Conservation (phyloP, 805 yeast species). For the Barnettozyma salicaria region DNA sequence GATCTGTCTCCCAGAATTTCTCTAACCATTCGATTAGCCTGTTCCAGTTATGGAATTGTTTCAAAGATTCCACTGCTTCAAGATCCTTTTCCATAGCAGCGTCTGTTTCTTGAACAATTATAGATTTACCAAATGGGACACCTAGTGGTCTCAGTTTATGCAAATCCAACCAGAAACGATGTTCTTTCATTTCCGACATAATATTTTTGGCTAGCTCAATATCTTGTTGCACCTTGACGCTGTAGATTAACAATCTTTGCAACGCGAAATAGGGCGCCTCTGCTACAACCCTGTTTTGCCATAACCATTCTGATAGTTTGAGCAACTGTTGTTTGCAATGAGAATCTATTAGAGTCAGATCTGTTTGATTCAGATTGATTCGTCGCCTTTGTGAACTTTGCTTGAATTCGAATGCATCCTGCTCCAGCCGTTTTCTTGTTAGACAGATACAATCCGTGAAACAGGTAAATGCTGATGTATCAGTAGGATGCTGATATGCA, state of each 20-base stretch:
- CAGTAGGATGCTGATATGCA: conserved; percentile 25
- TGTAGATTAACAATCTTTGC: conserved; percentile 13
- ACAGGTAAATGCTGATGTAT: conserved; percentile 34
- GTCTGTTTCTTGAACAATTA: too few relatives aligned
- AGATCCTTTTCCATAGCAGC: too few relatives aligned
- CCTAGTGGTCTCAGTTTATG: conserved; percentile 14
- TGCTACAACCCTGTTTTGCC: conserved; percentile 15
- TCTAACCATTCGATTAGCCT: too few relatives aligned
- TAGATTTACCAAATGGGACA: too few relatives aligned
- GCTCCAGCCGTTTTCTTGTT: conserved; percentile 9
- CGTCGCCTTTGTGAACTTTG: background rate
- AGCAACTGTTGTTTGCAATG: conserved; percentile 11
- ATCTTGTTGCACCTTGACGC: conserved; percentile 13
- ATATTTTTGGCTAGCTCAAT: conserved; percentile 13
- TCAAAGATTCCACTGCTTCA: too few relatives aligned
- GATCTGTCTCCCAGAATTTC: too few relatives aligned
- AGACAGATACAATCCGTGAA: conserved; percentile 10
- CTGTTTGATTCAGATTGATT: too few relatives aligned
- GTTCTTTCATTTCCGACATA: conserved; percentile 18
- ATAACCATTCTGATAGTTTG: conserved; percentile 19
- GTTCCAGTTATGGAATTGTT: too few relatives aligned
- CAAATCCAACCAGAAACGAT: conserved; percentile 17
- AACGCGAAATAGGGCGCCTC: conserved; percentile 22
- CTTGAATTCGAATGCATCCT: background rate
- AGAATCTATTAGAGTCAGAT: conserved; percentile 5